A percentile compares a stretch with the other conserved stretches of the same genome.
Evolutionary conservation across 1,284 basidiomycete genomes (phyloP).

Genomic region (Microbotryum saponariae): DNA sequence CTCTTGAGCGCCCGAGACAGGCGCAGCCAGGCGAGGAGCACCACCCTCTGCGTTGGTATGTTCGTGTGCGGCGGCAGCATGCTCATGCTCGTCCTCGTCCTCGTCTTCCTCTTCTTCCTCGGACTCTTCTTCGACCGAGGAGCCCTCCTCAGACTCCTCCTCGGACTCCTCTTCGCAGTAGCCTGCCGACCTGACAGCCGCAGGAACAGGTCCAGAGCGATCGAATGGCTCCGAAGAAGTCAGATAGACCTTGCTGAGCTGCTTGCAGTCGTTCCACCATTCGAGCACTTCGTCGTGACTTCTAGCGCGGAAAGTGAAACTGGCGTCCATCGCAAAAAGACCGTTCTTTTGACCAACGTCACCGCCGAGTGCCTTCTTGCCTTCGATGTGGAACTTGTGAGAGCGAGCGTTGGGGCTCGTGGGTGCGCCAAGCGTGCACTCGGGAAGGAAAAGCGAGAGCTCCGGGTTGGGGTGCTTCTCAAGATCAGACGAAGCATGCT

Average conservation of each 20-base stretch:
- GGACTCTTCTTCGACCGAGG: conserved; percentile 65
- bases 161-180: conserved; percentile 63
- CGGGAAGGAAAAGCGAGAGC: conserved; percentile 86
- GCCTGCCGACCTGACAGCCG: conserved; percentile 80
- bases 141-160: conserved; percentile 59
- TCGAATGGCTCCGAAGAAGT: conserved; percentile 92
- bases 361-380: conserved; percentile 54
- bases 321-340: conserved; percentile 49
- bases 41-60: not conserved
- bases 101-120: conserved; percentile 49
- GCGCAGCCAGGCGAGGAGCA: conserved; percentile 1
- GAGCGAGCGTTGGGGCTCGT: conserved; percentile 58
- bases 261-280: conserved; percentile 98
- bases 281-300: conserved; percentile 98
- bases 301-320: conserved; percentile 85
- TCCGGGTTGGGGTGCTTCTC: conserved; percentile 55
- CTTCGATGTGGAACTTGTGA: conserved; percentile 98
- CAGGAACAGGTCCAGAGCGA: conserved; percentile 82
- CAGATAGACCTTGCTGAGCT: conserved; percentile 90
- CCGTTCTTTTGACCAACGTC: conserved; percentile 36
- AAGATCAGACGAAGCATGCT: conserved; percentile 66
- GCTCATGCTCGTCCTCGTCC: conserved; percentile 43
- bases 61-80: conserved; percentile 5
- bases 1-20: conserved; percentile 32
- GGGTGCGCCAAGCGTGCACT: conserved; percentile 94